Percentiles rank a stretch among this genome's conserved stretches.
Conservation (phyloP, 2,329 filamentous ascomycete species). For the Diplodia seriata region DNA sequence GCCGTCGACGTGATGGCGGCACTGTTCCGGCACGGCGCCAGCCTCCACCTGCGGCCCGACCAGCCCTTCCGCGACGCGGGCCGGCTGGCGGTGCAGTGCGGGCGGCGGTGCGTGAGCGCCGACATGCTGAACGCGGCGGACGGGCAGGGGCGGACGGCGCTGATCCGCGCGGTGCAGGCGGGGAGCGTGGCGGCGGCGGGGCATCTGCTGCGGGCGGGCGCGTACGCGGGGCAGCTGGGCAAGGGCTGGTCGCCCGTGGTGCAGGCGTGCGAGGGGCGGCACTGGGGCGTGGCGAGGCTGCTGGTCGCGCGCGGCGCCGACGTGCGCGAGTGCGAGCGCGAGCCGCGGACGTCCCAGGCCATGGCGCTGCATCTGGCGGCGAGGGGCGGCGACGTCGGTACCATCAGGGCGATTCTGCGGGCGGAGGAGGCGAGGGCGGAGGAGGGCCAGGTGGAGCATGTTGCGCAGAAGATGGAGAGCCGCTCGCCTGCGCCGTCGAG, state of each 20-base stretch:
- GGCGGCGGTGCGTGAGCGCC: too few species aligned
- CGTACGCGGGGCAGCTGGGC: background rate
- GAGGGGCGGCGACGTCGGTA: background rate
- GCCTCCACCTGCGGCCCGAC: background rate
- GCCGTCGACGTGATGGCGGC: background rate
- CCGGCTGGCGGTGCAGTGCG: conserved; percentile 10
- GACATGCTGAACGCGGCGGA: conserved; percentile 7
- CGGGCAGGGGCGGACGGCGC: conserved; percentile 2
- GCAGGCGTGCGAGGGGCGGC: conserved; percentile 8
- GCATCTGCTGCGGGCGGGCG: background rate
- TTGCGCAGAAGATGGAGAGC: background rate
- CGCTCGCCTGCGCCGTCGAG: background rate
- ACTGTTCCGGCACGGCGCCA: background rate
- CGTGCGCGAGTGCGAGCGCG: background rate
- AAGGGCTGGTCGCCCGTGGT: conserved; percentile 18
- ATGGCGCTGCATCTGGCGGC: conserved; percentile 23
- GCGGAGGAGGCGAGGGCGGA: background rate
- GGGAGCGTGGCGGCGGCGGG: background rate
- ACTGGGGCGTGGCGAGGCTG: conserved; percentile 13
- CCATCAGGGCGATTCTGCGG: background rate
- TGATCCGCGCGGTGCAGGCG: conserved; percentile 1
- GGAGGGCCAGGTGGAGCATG: background rate
- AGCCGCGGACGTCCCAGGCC: background rate
- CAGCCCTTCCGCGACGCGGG: conserved; percentile 3
- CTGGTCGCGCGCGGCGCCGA: conserved; percentile 4